A percentile compares a stretch with the other conserved stretches of the same genome.
Conservation (phyloP, 257 asterid species). For the Solanum paucissectum region DNA sequence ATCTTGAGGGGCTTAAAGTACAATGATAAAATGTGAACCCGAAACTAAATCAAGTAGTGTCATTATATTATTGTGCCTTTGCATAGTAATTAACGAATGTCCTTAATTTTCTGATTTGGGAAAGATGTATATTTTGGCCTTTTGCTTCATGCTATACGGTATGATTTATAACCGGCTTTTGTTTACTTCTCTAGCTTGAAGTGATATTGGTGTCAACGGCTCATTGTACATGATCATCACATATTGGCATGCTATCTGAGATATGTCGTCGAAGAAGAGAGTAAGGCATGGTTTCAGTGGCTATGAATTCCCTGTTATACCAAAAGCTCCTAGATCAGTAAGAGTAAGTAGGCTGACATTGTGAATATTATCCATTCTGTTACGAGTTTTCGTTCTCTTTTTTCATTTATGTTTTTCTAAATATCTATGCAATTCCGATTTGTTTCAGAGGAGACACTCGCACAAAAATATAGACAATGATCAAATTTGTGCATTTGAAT, state of each 20-base stretch:
- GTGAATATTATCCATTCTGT: constrained; percentile 2
- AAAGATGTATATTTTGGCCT: not conserved
- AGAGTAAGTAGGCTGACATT: constrained; percentile 31
- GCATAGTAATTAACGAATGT: not conserved
- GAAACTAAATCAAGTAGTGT: not conserved
- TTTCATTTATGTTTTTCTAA: constrained; percentile 6
- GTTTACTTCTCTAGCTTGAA: not conserved
- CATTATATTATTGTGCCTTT: not conserved
- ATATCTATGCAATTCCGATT: not conserved
- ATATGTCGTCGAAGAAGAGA: constrained; percentile 57
- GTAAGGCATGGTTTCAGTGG: constrained; percentile 35
- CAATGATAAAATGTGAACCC: not conserved
- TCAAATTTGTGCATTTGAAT: constrained; percentile 79
- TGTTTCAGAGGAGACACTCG: constrained; percentile 47
- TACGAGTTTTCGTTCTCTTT: not conserved
- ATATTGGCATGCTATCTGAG: constrained; percentile 44
- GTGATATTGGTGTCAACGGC: not conserved
- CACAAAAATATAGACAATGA: constrained; percentile 37
- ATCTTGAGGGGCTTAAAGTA: not conserved
- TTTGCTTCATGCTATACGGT: not conserved
- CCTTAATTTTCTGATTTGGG: not conserved
- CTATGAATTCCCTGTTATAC: constrained; percentile 36
- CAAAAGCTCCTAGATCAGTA: constrained; percentile 67
- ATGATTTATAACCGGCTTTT: not conserved
- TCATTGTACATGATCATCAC: not conserved